Evolutionary conservation across 768 basidiomycete genomes (phyloP).

Genomic region (Gautieria morchelliformis): DNA sequence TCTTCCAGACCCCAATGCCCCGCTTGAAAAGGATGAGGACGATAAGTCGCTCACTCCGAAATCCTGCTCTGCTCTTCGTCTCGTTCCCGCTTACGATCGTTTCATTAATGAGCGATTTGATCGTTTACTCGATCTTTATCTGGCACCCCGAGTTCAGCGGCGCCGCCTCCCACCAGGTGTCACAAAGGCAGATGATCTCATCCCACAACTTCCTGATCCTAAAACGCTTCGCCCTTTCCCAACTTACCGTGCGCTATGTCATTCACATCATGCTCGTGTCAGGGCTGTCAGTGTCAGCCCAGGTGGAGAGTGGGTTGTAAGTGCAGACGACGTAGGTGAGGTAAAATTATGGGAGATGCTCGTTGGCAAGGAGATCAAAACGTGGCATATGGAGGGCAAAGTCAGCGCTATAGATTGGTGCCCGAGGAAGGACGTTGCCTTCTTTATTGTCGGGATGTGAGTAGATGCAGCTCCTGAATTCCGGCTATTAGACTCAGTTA

Average conservation of each 20-base stretch:
- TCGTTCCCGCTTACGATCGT: conserved; percentile 83
- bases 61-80: conserved; percentile 76
- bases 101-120: conserved; percentile 92
- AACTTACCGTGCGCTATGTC: conserved; percentile 64
- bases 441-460: conserved; percentile 73
- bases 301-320: conserved; percentile 84
- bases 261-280: conserved; percentile 59
- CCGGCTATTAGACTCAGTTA: neutral
- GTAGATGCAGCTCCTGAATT: conserved; percentile 22
- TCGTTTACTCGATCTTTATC: conserved; percentile 91
- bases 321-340: conserved; percentile 82
- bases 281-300: conserved; percentile 76
- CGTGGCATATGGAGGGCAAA: conserved; percentile 74
- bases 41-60: conserved; percentile 82
- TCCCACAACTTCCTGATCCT: conserved; percentile 92
- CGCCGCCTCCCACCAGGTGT: conserved; percentile 55
- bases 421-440: conserved; percentile 71
- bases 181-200: conserved; percentile 82
- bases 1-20: conserved; percentile 75
- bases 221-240: conserved; percentile 92
- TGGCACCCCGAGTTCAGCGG: conserved; percentile 86
- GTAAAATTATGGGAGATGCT: conserved; percentile 88
- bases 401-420: conserved; percentile 91
- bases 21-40: conserved; percentile 77
- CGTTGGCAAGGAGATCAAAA: conserved; percentile 79